Conservation (phyloP, 1,284 basidiomycete species). For the Thecaphora thlaspeos region DNA sequence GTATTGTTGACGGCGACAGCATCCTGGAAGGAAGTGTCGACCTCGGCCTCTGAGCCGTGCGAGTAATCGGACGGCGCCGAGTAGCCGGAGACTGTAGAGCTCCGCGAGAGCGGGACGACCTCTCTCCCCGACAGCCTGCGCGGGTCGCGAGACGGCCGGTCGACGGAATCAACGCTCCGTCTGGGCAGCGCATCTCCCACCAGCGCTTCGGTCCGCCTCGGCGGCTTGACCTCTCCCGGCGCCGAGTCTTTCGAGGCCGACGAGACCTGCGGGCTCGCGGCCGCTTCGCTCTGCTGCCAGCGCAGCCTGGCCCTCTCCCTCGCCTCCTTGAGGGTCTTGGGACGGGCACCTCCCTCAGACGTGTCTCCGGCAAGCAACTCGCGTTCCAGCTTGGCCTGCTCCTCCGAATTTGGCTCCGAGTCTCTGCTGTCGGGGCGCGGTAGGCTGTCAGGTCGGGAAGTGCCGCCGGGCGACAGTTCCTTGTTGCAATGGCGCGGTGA, state of each 20-base stretch:
- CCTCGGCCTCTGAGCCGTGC: slow-evolving; percentile 21
- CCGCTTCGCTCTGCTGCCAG: slow-evolving; percentile 17
- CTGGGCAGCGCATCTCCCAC: neutral
- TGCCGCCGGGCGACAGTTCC: no score
- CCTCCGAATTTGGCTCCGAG: slow-evolving; percentile 18
- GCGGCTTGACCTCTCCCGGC: slow-evolving; percentile 10
- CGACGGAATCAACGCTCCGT: slow-evolving; percentile 18
- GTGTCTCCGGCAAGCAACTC: slow-evolving; percentile 21
- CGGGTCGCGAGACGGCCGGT: slow-evolving; percentile 26
- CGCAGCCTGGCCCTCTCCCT: slow-evolving; percentile 31
- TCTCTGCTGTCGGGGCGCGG: neutral
- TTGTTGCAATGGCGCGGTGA: no score
- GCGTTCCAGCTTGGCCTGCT: slow-evolving; percentile 25
- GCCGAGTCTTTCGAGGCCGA: neutral
- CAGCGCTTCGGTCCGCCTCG: slow-evolving; percentile 1
- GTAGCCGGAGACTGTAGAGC: slow-evolving; percentile 13
- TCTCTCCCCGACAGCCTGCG: slow-evolving; percentile 22
- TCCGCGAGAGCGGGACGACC: neutral
- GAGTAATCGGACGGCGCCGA: slow-evolving; percentile 39
- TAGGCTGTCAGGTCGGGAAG: no score
- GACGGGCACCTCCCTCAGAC: slow-evolving; percentile 17
- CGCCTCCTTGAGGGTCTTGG: slow-evolving; percentile 36
- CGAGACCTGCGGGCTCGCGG: slow-evolving; percentile 3
- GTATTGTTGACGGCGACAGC: neutral
- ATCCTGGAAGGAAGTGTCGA: neutral